phyloP scores from a whole-genome alignment of 2,329 filamentous ascomycete species.

The Clarireedia monteithiana region DNA sequence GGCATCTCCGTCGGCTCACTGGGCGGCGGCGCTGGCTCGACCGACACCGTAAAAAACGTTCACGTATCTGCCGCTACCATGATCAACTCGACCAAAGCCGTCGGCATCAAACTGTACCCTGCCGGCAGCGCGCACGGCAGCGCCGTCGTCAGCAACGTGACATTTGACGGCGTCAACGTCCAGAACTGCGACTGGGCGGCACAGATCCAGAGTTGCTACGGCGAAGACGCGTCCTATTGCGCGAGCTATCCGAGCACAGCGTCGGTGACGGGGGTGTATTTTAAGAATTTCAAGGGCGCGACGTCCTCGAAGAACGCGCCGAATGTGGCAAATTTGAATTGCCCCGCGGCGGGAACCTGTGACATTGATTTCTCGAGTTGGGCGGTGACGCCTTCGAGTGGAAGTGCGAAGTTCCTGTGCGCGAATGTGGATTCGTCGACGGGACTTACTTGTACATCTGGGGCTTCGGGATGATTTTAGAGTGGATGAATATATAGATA shows the following conservation, averaged over 20 bases:
- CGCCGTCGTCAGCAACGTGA: conserved; percentile 36
- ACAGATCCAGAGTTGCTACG: conserved; percentile 40
- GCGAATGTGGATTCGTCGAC: conserved; percentile 28
- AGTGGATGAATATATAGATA: no score
- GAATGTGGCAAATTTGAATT: conserved; percentile 32
- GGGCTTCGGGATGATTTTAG: conserved; percentile 28
- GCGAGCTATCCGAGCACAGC: conserved; percentile 30
- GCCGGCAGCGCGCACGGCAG: conserved; percentile 31
- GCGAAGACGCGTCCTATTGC: conserved; percentile 32
- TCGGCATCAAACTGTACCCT: conserved; percentile 40
- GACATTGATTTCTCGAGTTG: conserved; percentile 30
- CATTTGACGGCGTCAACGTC: conserved; percentile 32
- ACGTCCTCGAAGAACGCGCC: conserved; percentile 32
- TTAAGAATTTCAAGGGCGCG: conserved; percentile 33
- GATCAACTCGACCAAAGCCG: conserved; percentile 36
- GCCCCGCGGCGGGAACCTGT: conserved; percentile 32
- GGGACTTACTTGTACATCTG: conserved; percentile 30
- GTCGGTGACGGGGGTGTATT: conserved; percentile 29
- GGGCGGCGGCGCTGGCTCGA: conserved; percentile 27
- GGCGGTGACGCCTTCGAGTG: conserved; percentile 30
- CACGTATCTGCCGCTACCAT: conserved; percentile 35
- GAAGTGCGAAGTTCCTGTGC: conserved; percentile 29
- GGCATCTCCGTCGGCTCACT: conserved; percentile 41
- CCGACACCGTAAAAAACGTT: conserved; percentile 37
- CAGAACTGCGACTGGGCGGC: conserved; percentile 35